phyloP scores from a whole-genome alignment of 2,329 filamentous ascomycete genomes.

The Cladobotryum mycophilum region DNA sequence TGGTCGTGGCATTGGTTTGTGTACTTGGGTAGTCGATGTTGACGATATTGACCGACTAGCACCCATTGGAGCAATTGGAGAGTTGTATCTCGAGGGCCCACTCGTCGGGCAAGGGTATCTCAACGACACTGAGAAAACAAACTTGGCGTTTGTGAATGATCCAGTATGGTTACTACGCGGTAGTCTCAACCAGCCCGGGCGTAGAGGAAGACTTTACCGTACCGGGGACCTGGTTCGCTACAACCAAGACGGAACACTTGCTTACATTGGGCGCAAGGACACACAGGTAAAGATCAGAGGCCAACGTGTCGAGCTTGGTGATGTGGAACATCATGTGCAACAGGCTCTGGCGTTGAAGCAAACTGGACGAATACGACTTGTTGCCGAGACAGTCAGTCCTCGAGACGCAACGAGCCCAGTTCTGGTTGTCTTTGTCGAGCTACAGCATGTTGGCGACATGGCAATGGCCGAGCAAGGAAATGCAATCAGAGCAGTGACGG shows the following conservation, averaged over 20 bases:
- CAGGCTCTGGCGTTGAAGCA: background rate
- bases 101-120: no score
- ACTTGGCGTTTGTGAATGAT: no score
- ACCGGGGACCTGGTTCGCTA: conserved; percentile 41
- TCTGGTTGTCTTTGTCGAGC: conserved; percentile 1
- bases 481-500: no score
- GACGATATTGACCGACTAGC: no score
- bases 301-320: conserved; percentile 42
- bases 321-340: conserved; percentile 14
- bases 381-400: conserved; percentile 3
- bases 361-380: background rate
- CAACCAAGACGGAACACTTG: conserved; percentile 29
- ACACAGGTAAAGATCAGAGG: conserved; percentile 52
- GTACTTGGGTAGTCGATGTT: no score
- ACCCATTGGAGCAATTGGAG: no score
- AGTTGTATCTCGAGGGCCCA: no score
- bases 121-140: no score
- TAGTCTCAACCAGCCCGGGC: no score
- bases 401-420: background rate
- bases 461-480: no score
- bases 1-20: no score
- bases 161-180: no score
- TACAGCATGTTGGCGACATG: background rate
- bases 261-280: conserved; percentile 46
- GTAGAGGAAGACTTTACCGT: conserved; percentile 29